Conservation (phyloP, 768 basidiomycete genomes). For the Boletus tomentosulus region DNA sequence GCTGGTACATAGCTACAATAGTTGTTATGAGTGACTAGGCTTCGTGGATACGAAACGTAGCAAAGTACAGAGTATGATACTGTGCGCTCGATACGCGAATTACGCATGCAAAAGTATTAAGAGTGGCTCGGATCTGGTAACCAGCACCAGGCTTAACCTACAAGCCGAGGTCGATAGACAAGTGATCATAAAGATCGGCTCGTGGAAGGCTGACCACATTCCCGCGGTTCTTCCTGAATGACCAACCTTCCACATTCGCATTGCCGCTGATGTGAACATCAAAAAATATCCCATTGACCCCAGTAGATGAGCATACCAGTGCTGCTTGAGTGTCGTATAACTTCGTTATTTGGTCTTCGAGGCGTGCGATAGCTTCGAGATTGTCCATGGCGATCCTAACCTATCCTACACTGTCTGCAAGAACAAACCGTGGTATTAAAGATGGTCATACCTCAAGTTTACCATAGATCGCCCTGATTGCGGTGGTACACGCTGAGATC, state of each 20-base stretch:
- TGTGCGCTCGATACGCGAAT: background rate
- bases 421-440: background rate
- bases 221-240: background rate
- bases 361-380: slow-evolving; percentile 3
- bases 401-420: background rate
- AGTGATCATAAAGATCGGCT: background rate
- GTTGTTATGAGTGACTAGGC: background rate
- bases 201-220: background rate
- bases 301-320: background rate
- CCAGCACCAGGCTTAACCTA: background rate
- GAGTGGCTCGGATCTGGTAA: background rate
- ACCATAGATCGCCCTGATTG: slow-evolving; percentile 7
- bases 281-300: background rate
- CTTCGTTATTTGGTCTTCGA: slow-evolving; percentile 8
- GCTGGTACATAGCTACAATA: background rate
- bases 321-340: background rate
- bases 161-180: background rate
- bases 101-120: background rate
- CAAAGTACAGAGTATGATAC: background rate
- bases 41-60: background rate
- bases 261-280: slow-evolving; percentile 2
- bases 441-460: slow-evolving; percentile 4
- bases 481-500: slow-evolving; percentile 6
- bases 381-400: slow-evolving; percentile 13
- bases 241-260: slow-evolving; percentile 3